Base-by-base conservation (phyloP, 495 filamentous ascomycete genomes). In the Tuber melanosporum region DNA sequence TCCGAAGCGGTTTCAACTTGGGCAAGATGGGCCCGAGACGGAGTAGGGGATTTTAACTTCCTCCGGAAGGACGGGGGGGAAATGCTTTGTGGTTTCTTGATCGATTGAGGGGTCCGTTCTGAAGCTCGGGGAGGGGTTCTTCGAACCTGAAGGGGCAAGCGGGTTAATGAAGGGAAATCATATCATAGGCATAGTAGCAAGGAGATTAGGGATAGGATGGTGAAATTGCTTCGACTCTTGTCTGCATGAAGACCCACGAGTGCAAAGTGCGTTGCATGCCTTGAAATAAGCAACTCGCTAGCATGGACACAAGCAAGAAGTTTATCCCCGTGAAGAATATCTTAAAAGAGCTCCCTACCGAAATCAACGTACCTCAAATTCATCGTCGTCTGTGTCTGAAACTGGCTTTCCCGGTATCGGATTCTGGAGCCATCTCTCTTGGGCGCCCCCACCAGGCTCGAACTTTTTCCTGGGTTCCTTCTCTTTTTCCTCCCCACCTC, bases 111-210 rank as follows among this genome's bases (percentile, higher is more conserved):
- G 49, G 57, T 36, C 17, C 78, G 77, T 45, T 20, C 57, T 0
- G 43, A 71, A 39, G 71, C 77, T 47, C 78, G 79, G 2, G 85
- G 83, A 0, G 87, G 88, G 1, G 86, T 87, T 43, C 83, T 83
- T 79, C 88, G 89, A 22, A 88, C 85, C 75, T 90, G 86, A 62
- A 62, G 52, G 22, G 73, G 88, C 7, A 8, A 73, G 42, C 70
- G 15, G 20, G 47, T 81, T 41, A 74, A 57, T 70, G 72, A 26
- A 19, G 26, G 19, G 26, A 41, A 9, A 1, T 43, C 41, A 45
- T 20, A 72, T 22, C 20, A 72, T 71, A 39, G 71, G 45, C 41
- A 62, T 17, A 45, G 69, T 12, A 32, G 32, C 32, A 14, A 6
- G 14, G 15, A 8, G 26, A 17, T 66, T 73, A 10, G 75, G n/a